Evolutionary conservation across 257 asterid genomes (phyloP).

Genomic region (Petunia secreta): DNA sequence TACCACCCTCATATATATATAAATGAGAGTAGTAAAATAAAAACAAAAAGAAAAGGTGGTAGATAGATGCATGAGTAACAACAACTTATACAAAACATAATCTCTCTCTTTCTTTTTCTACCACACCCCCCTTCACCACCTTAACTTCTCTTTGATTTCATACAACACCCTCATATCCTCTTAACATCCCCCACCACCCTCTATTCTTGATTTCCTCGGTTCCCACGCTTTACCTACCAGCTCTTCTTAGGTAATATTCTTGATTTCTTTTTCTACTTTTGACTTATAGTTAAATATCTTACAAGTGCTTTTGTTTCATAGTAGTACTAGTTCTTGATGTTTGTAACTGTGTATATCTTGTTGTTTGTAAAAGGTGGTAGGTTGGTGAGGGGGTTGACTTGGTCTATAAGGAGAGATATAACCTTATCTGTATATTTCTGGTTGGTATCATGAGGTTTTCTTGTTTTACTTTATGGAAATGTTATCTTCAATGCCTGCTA

Average conservation of each 20-base stretch:
- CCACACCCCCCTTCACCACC: constrained; percentile 29
- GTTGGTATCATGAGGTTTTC: constrained; percentile 36
- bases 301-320: not conserved
- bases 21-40: constrained; percentile 36
- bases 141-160: constrained; percentile 21
- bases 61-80: constrained; percentile 95
- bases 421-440: constrained; percentile 29
- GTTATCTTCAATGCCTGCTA: constrained; percentile 12
- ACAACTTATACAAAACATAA: constrained; percentile 31
- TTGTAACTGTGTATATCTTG: constrained; percentile 15
- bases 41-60: constrained; percentile 88
- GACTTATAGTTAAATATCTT: constrained; percentile 22
- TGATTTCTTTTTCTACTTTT: constrained; percentile 49
- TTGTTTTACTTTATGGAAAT: constrained; percentile 26
- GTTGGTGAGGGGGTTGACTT: constrained; percentile 95
- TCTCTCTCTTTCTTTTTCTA: constrained; percentile 19
- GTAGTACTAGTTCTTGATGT: constrained; percentile 29
- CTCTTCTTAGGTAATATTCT: constrained; percentile 25
- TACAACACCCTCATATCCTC: constrained; percentile 31
- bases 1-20: constrained; percentile 37
- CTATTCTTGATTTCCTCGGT: constrained; percentile 34
- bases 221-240: constrained; percentile 36
- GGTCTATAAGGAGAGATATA: constrained; percentile 26
- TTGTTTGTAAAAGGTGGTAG: constrained; percentile 78
- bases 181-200: constrained; percentile 30